Evolutionary conservation across 192 early-diverging fungal species (phyloP).

Genomic region (Mortierella claussenii): DNA sequence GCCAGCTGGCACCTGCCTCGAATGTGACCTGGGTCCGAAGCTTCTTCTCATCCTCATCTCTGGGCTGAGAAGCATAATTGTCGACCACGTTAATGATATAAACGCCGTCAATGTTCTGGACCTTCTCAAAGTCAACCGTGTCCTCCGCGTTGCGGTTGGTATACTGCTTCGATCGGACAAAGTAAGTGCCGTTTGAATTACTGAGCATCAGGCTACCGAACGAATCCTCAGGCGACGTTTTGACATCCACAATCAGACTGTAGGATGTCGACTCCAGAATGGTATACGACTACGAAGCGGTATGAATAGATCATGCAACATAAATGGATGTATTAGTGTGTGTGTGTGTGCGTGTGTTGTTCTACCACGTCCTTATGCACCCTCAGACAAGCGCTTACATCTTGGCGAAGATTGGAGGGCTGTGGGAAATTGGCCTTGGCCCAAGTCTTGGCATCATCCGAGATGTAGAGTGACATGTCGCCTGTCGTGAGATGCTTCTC

Average conservation of each 20-base stretch:
- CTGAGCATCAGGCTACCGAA: constrained; percentile 85
- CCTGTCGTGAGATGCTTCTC: constrained; percentile 58
- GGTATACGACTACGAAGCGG: constrained; percentile 86
- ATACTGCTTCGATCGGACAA: constrained; percentile 79
- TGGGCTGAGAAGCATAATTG: constrained; percentile 72
- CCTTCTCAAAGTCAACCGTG: constrained; percentile 90
- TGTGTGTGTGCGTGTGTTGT: no score
- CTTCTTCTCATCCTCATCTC: constrained; percentile 56
- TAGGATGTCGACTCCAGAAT: constrained; percentile 84
- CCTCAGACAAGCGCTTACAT: constrained; percentile 11
- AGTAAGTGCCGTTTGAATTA: constrained; percentile 91
- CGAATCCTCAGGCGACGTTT: constrained; percentile 39
- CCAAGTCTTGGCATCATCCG: constrained; percentile 73
- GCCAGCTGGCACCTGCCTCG: constrained; percentile 88
- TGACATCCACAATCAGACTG: constrained; percentile 81
- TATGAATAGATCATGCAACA: no score
- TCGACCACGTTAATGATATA: constrained; percentile 85
- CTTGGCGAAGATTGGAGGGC: constrained; percentile 26
- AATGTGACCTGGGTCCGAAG: constrained; percentile 84
- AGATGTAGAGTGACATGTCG: constrained; percentile 72
- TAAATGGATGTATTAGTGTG: no score
- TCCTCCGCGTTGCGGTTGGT: constrained; percentile 82
- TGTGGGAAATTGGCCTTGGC: constrained; percentile 66
- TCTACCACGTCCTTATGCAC: no score
- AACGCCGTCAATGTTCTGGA: constrained; percentile 85